Conservation (phyloP, 2,329 filamentous ascomycete genomes). For the Aureobasidium lini region DNA sequence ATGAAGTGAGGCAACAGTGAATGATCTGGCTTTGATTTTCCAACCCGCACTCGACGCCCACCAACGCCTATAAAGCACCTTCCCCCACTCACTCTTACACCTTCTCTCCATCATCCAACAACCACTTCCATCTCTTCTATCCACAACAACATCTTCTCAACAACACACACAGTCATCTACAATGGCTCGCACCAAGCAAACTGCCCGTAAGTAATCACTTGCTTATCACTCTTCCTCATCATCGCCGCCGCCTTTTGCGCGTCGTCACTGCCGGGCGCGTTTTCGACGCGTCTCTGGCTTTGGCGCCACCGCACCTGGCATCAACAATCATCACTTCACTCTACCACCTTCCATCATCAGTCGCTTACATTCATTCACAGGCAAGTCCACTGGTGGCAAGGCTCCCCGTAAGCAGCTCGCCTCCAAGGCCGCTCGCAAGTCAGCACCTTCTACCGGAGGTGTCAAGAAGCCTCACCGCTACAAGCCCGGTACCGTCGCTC, state of each 20-base stretch:
- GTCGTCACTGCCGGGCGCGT: conserved; percentile 11
- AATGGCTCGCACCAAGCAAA: conserved; percentile 51
- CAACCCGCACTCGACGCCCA: conserved; percentile 13
- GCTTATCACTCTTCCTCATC: conserved; percentile 15
- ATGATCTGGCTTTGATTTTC: conserved; percentile 15
- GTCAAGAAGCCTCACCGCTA: conserved; percentile 51
- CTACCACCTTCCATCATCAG: conserved; percentile 15
- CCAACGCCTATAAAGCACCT: conserved; percentile 18
- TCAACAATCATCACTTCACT: conserved; percentile 13
- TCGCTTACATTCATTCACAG: conserved; percentile 34
- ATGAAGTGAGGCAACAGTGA: not conserved
- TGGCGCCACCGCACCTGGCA: conserved; percentile 9
- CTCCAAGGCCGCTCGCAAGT: conserved; percentile 98
- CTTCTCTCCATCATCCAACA: conserved; percentile 17
- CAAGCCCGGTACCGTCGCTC: conserved; percentile 63
- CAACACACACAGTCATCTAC: conserved; percentile 23
- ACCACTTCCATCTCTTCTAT: conserved; percentile 18
- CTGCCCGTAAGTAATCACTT: conserved; percentile 42
- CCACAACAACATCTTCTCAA: conserved; percentile 23
- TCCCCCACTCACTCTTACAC: conserved; percentile 19
- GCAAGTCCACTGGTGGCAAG: conserved; percentile 70
- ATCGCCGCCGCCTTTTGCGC: conserved; percentile 13
- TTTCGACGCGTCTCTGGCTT: conserved; percentile 14
- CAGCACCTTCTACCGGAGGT: conserved; percentile 83
- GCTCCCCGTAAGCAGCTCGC: conserved; percentile 90